Base-by-base conservation (phyloP, 2,329 filamentous ascomycete species). In the Pseudonectria foliicola region DNA sequence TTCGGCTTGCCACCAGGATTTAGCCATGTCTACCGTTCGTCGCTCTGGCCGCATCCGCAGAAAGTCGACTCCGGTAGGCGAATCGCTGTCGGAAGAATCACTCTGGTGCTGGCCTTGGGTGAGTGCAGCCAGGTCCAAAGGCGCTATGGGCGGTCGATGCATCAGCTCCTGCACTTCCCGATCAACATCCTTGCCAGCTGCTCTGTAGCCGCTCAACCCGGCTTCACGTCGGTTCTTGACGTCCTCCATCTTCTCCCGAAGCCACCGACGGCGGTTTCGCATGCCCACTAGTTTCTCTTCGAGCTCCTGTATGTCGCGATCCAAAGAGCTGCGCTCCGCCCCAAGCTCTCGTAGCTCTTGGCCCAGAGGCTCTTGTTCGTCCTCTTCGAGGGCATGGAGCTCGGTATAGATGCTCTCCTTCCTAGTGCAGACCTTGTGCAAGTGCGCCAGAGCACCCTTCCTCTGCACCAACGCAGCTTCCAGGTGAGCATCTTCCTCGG, bases 1-100 rank as follows among this genome's bases (percentile, higher is more conserved):
- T 45, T 88, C 82, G 6, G 71, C 70, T 35, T 75, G 68, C 77
- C 81, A 88, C 70, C 82, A 84, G 11, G 79, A 71, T 39, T 68
- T 75, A 0, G 82, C 83, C 78, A 88, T 80, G 11, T 75, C 75
- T 2, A 80, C 54, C 0, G 82, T 88, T 30, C 83, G 68, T 13
- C 81, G 70, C 46, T 81, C 75, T 0, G 77, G 70, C 1, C 77
- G 73, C 7, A 87, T 62, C 3, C 67, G 64, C 25, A 80, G 53
- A 35, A 85, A 85, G 25, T 75, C 73, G 4, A 59, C 39, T 0
- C 71, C 71, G 1, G 59, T 62, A 0, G 61, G 50, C 1, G 62
- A 61, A 3, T 44, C 44, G 4, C 46, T 42, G 15, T 46, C 44
- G 6, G 35, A 43, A 3, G 38, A 38, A 4, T 39, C 43, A 3